phyloP scores from a whole-genome alignment of 768 basidiomycete species.

The Pleurotus djamor region DNA sequence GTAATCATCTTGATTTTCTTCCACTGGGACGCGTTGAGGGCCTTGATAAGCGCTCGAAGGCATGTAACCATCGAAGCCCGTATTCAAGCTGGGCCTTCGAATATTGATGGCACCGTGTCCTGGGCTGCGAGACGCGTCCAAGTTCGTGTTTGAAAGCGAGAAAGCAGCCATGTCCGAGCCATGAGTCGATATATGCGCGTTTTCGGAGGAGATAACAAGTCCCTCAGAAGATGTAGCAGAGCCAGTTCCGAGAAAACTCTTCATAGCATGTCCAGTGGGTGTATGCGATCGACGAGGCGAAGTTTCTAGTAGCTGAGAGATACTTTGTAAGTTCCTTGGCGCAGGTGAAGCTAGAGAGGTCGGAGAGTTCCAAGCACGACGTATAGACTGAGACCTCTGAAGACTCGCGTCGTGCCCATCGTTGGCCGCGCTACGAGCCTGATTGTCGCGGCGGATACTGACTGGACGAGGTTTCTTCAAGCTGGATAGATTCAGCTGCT shows the following conservation, averaged over 20 bases:
- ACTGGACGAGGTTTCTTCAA: background rate
- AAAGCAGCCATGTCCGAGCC: background rate
- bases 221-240: background rate
- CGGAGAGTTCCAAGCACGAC: background rate
- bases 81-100: background rate
- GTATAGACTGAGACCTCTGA: background rate
- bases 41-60: background rate
- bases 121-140: too few relatives aligned
- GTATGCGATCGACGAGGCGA: background rate
- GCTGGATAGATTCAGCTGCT: conserved; percentile 2
- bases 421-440: background rate
- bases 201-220: background rate
- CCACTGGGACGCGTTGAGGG: background rate
- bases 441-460: background rate
- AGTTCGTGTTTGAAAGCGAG: background rate
- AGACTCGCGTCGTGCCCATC: background rate
- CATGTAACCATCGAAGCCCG: background rate
- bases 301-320: background rate
- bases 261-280: background rate
- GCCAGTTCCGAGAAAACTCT: too few relatives aligned
- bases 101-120: too few relatives aligned
- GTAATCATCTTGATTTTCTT: too few relatives aligned
- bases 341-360: background rate
- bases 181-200: conserved; percentile 2
- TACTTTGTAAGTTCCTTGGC: background rate